These are phyloP conservation scores for Schizonepeta tenuifolia DNA, from an alignment of 257 asterid genomes.

Conservation along the genomic window DNA sequence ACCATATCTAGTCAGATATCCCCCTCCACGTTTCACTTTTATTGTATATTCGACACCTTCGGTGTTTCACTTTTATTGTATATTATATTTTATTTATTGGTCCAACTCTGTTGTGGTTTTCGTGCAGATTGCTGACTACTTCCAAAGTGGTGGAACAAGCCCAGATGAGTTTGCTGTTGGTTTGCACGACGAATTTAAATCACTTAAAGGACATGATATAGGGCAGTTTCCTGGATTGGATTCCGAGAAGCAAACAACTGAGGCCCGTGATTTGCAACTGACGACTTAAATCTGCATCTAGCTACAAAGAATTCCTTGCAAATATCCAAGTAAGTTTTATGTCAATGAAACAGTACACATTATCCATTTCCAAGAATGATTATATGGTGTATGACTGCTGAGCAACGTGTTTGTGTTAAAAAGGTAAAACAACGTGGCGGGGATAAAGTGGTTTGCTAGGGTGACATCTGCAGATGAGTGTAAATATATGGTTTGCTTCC, in stretches of 20 bases:
- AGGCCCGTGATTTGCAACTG: conserved; percentile 50
- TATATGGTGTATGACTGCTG: conserved; percentile 7
- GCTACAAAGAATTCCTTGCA: background rate
- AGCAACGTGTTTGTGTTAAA: background rate
- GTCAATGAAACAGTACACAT: too few species aligned
- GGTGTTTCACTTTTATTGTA: background rate
- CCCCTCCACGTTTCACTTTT: too few species aligned
- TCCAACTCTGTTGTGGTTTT: conserved; percentile 17
- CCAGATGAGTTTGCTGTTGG: conserved; percentile 90
- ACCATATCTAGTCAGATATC: background rate
- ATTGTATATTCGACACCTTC: background rate
- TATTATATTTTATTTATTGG: background rate
- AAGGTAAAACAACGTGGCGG: conserved; percentile 6
- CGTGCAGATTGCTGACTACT: conserved; percentile 83
- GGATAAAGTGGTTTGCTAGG: conserved; percentile 2
- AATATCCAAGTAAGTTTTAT: conserved; percentile 8
- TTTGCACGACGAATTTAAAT: conserved; percentile 59
- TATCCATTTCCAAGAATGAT: background rate
- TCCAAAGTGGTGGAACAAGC: conserved; percentile 65
- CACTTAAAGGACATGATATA: conserved; percentile 75
- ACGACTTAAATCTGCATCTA: conserved; percentile 39
- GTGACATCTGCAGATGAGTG: background rate
- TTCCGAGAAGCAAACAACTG: conserved; percentile 44
- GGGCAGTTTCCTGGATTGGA: conserved; percentile 93
- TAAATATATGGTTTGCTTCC: background rate